Evolutionary conservation across 2,329 filamentous ascomycete genomes (phyloP), one percentile per base, ranked within the genome.

Genomic region (Penicillium psychrosexuale): DNA sequence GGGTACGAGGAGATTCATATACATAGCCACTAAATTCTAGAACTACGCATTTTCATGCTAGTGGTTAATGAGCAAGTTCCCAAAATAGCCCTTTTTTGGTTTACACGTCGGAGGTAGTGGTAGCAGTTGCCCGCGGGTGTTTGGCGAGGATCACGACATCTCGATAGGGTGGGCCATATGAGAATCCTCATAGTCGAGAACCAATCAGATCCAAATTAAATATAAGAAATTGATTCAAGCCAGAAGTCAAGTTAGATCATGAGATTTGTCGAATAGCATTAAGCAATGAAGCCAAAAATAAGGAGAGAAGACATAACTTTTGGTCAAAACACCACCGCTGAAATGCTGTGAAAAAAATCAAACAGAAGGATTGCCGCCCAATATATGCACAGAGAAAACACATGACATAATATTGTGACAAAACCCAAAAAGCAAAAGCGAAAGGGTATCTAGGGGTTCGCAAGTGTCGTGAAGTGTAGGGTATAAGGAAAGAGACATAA

Each of bases 291-390:
- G 9, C 15, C 11, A 28, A 15, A 33, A 15, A 33, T 22, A 38
- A 50, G 19, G 8, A 44, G 3, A 33, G 27, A 39, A 13, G 22
- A 8, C 24, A 19, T 9, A 45, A n/a, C 13, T 30, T 57, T 43
- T 44, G 8, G 8, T 42, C 12, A 9, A 34, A 51, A 55, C 56
- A 31, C 52, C 56, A 28, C 42, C 56, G 56, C 56, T 57, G 30
- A 57, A 50, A 50, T 50, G 46, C 51, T 47, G 33, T 17, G 33
- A 47, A 13, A 34, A 36, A 34, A 36, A 45, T 12, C 2, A 19
- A 22, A 36, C 15, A 24, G 12, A 45, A 43, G 8, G 7, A 39
- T 17, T 34, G 43, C 15, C 36, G 22, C 36, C 34, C 15, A 53
- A 27, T 33, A 9, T 40, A 40, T 33, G 28, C n/a, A 53, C 13